Conservation (phyloP, 495 filamentous ascomycete genomes). For the Xylaria bambusicola region DNA sequence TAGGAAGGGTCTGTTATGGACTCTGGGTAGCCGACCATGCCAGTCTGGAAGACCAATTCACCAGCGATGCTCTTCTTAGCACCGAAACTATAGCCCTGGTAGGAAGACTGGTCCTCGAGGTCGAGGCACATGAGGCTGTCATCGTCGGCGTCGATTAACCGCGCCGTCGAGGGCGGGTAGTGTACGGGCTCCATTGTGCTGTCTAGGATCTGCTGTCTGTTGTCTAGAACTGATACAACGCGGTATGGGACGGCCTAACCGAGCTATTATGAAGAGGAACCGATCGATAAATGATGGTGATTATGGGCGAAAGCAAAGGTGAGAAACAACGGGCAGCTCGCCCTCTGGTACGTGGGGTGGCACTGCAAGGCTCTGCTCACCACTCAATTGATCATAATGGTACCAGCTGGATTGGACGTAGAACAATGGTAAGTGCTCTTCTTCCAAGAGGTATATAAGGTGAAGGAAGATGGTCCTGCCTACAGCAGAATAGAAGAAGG, state of each 20-base stretch:
- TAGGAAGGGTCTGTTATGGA: slow-evolving; percentile 92
- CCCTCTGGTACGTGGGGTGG: slow-evolving; percentile 5
- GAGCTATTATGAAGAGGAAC: no score
- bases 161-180: slow-evolving; percentile 59
- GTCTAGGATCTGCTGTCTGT: neutral
- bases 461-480: neutral
- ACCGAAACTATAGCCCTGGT: slow-evolving; percentile 94
- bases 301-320: neutral
- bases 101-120: slow-evolving; percentile 83
- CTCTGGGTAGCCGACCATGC: slow-evolving; percentile 98
- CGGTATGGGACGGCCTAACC: no score
- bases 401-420: neutral
- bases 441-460: neutral
- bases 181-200: slow-evolving; percentile 43
- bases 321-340: slow-evolving; percentile 11
- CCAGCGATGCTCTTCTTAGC: slow-evolving; percentile 88
- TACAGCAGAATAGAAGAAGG: slow-evolving; percentile 4
- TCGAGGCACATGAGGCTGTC: slow-evolving; percentile 76
- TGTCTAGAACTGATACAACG: neutral
- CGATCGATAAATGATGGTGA: slow-evolving; percentile 11
- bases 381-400: slow-evolving; percentile 13
- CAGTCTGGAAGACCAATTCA: slow-evolving; percentile 98
- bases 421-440: neutral
- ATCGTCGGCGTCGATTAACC: slow-evolving; percentile 45
- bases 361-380: slow-evolving; percentile 9